phyloP scores from a whole-genome alignment of 768 basidiomycete species.

The Termitomyces sp. region DNA sequence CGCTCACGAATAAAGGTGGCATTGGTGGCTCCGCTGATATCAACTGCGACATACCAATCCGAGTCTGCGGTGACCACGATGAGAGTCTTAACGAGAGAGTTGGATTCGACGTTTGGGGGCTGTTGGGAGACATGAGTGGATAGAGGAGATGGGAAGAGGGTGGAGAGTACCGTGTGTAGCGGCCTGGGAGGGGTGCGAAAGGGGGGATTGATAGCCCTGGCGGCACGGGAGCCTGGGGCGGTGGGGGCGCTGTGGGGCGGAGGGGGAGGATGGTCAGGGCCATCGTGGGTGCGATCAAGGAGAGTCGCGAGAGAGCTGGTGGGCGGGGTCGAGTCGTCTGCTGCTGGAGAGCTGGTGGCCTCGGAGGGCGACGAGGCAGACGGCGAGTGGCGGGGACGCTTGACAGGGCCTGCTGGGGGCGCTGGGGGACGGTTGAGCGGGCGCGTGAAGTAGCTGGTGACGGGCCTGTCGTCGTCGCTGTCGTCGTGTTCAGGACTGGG shows the following conservation, averaged over 20 bases:
- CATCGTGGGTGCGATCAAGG: constrained; percentile 32
- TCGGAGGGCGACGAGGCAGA: constrained; percentile 61
- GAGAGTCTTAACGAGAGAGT: constrained; percentile 30
- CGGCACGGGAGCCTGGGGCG: constrained; percentile 21
- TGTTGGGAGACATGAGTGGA: constrained; percentile 13
- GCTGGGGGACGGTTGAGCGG: constrained; percentile 7
- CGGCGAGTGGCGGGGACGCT: constrained; percentile 28
- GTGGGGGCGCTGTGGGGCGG: constrained; percentile 13
- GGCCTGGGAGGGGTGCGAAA: constrained; percentile 16
- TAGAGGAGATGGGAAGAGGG: constrained; percentile 17
- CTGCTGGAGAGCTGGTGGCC: constrained; percentile 55
- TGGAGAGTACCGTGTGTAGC: constrained; percentile 29
- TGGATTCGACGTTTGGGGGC: constrained; percentile 27
- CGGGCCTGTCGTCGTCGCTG: constrained; percentile 6
- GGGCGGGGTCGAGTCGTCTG: constrained; percentile 64
- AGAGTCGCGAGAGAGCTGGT: constrained; percentile 57
- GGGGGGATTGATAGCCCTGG: constrained; percentile 25
- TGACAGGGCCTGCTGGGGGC: constrained; percentile 20
- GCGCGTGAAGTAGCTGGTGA: background rate
- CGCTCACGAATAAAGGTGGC: constrained; percentile 72
- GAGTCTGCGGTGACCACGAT: constrained; percentile 75
- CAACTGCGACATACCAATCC: constrained; percentile 69
- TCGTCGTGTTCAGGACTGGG: constrained; percentile 42
- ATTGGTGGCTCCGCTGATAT: constrained; percentile 59
- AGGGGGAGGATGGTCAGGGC: constrained; percentile 22